Evolutionary conservation across 371 early-diverging fungal genomes (phyloP), one percentile per base, ranked within the genome.

Genomic region (Umbelopsis sp.): DNA sequence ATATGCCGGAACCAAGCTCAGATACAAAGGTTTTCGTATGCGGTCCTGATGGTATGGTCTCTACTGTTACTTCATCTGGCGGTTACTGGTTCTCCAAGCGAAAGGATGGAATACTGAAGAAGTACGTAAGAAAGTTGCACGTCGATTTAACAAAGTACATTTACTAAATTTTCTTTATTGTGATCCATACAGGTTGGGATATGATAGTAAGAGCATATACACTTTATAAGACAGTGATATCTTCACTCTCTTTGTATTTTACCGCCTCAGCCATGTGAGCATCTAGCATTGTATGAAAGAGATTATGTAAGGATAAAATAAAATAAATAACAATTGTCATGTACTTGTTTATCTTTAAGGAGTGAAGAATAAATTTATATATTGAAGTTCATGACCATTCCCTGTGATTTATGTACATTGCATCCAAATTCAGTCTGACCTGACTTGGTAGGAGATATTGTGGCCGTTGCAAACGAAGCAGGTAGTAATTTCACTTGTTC

Each of bases 21-120:
- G 77, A 79, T 70, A 67, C 82, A 53, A 82, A 87, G 69, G 77
- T 94, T 64, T 79, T 92, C 51, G 92, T 93, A 38, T 96, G 96
- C 75, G 97, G 96, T 41, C 94, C 94, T 7, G 66, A 70, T 3
- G 72, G 74, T 6, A 80, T 82, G 82, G 67, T 82, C 29, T 32
- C 20, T 24, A 25, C 16, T 29, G 25, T 22, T 35, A 44, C 25
- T 24, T 18, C 46, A 29, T 29, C 3, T 29, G 29, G 29, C 4
- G 1, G 29, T 29, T 29, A 4, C 3, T 29, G 29, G 29, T 29
- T 29, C 29, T 29, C 4, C 29, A 29, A 35, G 6, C 4, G 16
- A 24, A 57, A 29, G 35, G 29, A 20, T 1, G 22, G 35, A 3
- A 57, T 57, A 57, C 32, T 57, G 35, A 6, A 32, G n/a, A 18